These are phyloP conservation scores for Leptographium galeiforme DNA, from an alignment of 2,329 filamentous ascomycete species.

Conservation along the genomic window DNA sequence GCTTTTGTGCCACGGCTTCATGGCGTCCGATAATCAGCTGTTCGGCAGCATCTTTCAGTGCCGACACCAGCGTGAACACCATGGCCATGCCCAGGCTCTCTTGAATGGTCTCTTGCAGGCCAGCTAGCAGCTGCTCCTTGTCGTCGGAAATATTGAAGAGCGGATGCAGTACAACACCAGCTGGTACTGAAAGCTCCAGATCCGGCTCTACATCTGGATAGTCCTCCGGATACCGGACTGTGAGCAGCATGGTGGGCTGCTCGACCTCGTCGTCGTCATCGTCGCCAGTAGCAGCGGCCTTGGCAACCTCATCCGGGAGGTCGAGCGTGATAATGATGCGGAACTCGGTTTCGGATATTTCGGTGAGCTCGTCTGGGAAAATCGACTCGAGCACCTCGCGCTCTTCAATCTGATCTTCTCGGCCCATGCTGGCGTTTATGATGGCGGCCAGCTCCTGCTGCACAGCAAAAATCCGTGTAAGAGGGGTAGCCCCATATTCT, in stretches of 20 bases:
- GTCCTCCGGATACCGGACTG: conserved; percentile 75
- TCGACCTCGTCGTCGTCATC: conserved; percentile 45
- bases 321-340: conserved; percentile 79
- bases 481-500: conserved; percentile 1
- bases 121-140: conserved; percentile 57
- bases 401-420: conserved; percentile 89
- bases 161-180: conserved; percentile 48
- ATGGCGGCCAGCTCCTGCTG: neutral
- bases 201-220: conserved; percentile 82
- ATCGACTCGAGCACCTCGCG: conserved; percentile 96
- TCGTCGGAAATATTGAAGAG: conserved; percentile 73
- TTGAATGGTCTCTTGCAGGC: conserved; percentile 62
- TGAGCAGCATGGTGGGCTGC: conserved; percentile 61
- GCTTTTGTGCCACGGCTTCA: conserved; percentile 44
- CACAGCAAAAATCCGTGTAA: neutral
- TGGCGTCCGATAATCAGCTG: conserved; percentile 63
- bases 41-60: conserved; percentile 85
- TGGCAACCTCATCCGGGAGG: conserved; percentile 39
- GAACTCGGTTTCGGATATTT: conserved; percentile 82
- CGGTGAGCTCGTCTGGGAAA: conserved; percentile 96
- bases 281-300: neutral
- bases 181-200: conserved; percentile 64
- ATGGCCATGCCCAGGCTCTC: conserved; percentile 97
- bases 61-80: conserved; percentile 82
- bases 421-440: conserved; percentile 36